phyloP scores from a whole-genome alignment of 169 alveolate species.

The Plasmodium falciparum region DNA sequence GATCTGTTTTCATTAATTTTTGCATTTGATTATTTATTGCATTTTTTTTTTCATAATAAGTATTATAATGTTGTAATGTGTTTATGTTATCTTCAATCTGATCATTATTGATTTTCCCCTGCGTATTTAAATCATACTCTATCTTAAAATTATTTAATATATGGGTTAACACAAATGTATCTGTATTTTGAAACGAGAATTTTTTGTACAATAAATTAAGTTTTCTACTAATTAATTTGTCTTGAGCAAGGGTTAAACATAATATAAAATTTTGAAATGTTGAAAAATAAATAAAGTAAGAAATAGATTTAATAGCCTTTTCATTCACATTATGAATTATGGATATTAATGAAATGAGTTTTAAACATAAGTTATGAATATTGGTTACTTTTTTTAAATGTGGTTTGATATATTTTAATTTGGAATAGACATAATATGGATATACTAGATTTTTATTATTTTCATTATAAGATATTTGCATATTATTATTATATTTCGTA shows the following conservation, averaged over 20 bases:
- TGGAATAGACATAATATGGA: slow-evolving; percentile 35
- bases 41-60: not conserved
- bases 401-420: slow-evolving; percentile 49
- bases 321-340: slow-evolving; percentile 16
- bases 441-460: not conserved
- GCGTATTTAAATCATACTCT: not conserved
- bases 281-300: slow-evolving; percentile 46
- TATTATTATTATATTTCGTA: not conserved
- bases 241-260: slow-evolving; percentile 28
- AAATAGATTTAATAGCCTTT: slow-evolving; percentile 25
- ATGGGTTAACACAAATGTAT: slow-evolving; percentile 33
- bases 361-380: slow-evolving; percentile 43
- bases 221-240: slow-evolving; percentile 30
- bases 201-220: slow-evolving; percentile 44
- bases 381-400: slow-evolving; percentile 60
- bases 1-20: not conserved
- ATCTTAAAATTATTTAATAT: slow-evolving; percentile 34
- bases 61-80: too few species aligned
- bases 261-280: slow-evolving; percentile 53
- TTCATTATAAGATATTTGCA: not conserved
- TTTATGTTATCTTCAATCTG: not conserved
- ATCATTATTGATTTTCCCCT: not conserved
- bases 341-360: slow-evolving; percentile 56
- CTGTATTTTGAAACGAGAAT: slow-evolving; percentile 42
- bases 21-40: not conserved